Base-by-base conservation (phyloP, 768 basidiomycete genomes). In the Royoungia palumana region DNA sequence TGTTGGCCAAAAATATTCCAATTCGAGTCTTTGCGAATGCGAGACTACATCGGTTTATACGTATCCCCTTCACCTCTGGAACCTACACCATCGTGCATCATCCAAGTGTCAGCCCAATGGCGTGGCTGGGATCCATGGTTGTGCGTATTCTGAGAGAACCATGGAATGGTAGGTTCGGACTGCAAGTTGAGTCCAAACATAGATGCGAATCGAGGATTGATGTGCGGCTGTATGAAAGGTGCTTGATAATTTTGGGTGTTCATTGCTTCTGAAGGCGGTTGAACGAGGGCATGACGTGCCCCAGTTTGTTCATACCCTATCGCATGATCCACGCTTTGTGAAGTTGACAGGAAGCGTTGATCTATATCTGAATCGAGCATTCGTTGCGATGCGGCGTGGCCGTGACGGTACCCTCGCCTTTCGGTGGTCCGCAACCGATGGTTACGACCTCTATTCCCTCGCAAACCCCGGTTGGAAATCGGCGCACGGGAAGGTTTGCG, bases 141-240 rank as follows among this genome's bases (percentile, higher is more conserved):
- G 13, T 54, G 41, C 20, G 16, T 44, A 35, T 47, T 40, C 32
- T 55, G 62, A 35, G 61, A 41, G 35, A 59, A 54, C 50, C 50
- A 57, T 9, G 63, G 54, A 44, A 43, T 41, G 61, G 61, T 48
- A 60, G 67, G 24, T 35, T 45, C 39, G 20, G 63, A 17, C 43
- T 58, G 49, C 70, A 66, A 42, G 41, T 74, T 70, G 48, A 82
- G 63, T 21, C 81, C 85, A 53, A 88, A 85, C 24, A 70, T 70
- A 27, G 79, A 77, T 13, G 87, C 85, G 65, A 91, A 90, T 11
- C 83, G 77, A 9, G 89, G 89, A 57, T 91, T 90, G 50, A 91
- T 90, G 59, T 91, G 89, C 6, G 89, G 89, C 55, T 89, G 86
- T n/a, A 89, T 72, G 60, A 73, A 61, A 25, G 59, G 53, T 39